Percentiles rank a stretch among this genome's conserved stretches.
These are phyloP conservation scores for Kazachstania bromeliacearum DNA, from an alignment of 805 yeast species.

Conservation along the genomic window DNA sequence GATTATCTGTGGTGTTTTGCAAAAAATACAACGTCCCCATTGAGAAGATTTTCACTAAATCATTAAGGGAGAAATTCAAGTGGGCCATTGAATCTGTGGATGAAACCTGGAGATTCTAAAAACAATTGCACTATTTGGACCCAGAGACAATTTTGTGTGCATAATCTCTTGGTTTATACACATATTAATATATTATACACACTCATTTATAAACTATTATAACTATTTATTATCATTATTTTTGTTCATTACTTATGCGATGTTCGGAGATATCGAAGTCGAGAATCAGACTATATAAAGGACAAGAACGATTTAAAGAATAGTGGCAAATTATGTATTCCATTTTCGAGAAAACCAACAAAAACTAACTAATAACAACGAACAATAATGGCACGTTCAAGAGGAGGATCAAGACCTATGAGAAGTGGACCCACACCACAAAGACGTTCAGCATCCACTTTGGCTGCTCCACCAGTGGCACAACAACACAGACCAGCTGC, in stretches of 20 bases:
- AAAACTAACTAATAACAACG: background rate
- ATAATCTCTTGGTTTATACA: too few species aligned
- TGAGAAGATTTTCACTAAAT: conserved; percentile 84
- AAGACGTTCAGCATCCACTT: conserved; percentile 66
- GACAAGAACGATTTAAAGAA: too few species aligned
- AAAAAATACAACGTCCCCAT: conserved; percentile 83
- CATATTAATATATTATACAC: too few species aligned
- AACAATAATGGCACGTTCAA: conserved; percentile 35
- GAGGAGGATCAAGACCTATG: conserved; percentile 35
- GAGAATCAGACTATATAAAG: too few species aligned
- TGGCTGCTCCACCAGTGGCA: conserved; percentile 56
- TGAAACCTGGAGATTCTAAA: conserved; percentile 73
- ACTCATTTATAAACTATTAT: too few species aligned
- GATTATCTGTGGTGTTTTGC: conserved; percentile 80
- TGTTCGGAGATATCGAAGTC: too few species aligned
- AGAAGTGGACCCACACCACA: conserved; percentile 39
- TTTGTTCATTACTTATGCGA: too few species aligned
- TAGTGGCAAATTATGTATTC: too few species aligned
- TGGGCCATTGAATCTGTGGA: conserved; percentile 95
- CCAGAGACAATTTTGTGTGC: too few species aligned
- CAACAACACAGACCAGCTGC: conserved; percentile 42
- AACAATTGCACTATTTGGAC: too few species aligned
- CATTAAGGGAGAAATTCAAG: conserved; percentile 81
- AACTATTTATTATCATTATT: too few species aligned
- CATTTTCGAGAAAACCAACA: too few species aligned